A percentile compares a stretch with the other conserved stretches of the same genome.
Conservation (phyloP, 1,139 yeast genomes). For the Yamadazyma kanchanaburiensis region DNA sequence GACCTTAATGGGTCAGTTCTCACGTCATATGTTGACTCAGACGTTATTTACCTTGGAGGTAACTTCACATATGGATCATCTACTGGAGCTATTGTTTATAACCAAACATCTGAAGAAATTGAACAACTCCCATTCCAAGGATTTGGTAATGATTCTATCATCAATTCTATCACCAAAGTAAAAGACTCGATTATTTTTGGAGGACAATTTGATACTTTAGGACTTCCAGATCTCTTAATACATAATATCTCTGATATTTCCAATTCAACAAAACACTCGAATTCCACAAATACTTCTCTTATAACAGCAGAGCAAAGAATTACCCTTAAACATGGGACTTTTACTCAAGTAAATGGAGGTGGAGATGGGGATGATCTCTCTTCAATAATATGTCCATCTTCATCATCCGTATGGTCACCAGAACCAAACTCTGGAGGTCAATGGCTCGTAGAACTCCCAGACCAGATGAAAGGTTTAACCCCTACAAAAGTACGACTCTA, state of each 20-base stretch:
- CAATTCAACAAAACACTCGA: slow-evolving; percentile 22
- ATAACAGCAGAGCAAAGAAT: slow-evolving; percentile 65
- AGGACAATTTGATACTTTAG: slow-evolving; percentile 68
- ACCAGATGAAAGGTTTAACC: slow-evolving; percentile 44
- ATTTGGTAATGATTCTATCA: slow-evolving; percentile 56
- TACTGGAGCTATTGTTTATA: slow-evolving; percentile 66
- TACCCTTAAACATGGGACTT: slow-evolving; percentile 59
- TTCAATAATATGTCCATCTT: slow-evolving; percentile 56
- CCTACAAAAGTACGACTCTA: slow-evolving; percentile 78
- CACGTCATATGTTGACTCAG: slow-evolving; percentile 41
- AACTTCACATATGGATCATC: slow-evolving; percentile 54
- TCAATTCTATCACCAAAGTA: slow-evolving; percentile 63
- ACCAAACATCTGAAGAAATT: slow-evolving; percentile 42
- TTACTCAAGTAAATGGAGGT: slow-evolving; percentile 54
- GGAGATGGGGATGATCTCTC: slow-evolving; percentile 33
- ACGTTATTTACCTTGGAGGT: slow-evolving; percentile 76
- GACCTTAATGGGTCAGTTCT: slow-evolving; percentile 47
- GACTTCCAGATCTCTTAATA: slow-evolving; percentile 43
- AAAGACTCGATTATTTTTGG: slow-evolving; percentile 65
- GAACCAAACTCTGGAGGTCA: slow-evolving; percentile 54
- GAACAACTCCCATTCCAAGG: slow-evolving; percentile 70
- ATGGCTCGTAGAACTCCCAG: slow-evolving; percentile 64
- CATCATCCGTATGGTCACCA: slow-evolving; percentile 53
- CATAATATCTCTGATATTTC: slow-evolving; percentile 26
- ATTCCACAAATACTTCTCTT: slow-evolving; percentile 31